Conservation (phyloP, 2,329 filamentous ascomycete genomes). For the Colletotrichum destructivum region DNA sequence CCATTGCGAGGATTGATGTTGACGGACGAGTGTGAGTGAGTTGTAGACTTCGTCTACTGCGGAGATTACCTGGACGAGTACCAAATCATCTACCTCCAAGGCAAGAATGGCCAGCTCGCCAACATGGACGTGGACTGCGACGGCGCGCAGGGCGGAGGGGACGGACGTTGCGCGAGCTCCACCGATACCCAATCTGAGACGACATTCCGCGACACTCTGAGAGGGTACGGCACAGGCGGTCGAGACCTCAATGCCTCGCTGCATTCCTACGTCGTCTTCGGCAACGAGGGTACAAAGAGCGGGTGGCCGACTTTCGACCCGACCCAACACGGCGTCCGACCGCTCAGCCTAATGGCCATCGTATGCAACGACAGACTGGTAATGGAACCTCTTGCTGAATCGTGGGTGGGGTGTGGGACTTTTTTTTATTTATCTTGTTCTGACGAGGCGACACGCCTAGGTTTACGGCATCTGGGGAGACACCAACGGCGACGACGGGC, state of each 20-base stretch:
- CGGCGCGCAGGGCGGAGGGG: slow-evolving; percentile 60
- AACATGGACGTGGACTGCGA: slow-evolving; percentile 75
- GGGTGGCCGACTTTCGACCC: slow-evolving; percentile 55
- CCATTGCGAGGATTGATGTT: not conserved
- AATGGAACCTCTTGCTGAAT: not conserved
- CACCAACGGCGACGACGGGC: slow-evolving; percentile 68
- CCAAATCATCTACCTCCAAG: slow-evolving; percentile 65
- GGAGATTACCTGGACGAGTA: slow-evolving; percentile 59
- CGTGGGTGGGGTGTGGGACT: not conserved
- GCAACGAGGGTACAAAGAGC: slow-evolving; percentile 54
- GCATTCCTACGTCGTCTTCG: slow-evolving; percentile 65
- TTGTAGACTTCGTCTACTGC: slow-evolving; percentile 59
- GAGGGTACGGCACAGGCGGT: slow-evolving; percentile 53
- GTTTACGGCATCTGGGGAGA: slow-evolving; percentile 75
- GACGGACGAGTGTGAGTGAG: no score
- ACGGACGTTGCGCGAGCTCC: slow-evolving; percentile 62
- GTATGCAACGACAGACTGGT: slow-evolving; percentile 62
- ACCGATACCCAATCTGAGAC: slow-evolving; percentile 63
- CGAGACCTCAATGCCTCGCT: slow-evolving; percentile 60
- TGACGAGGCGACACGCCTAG: slow-evolving; percentile 46
- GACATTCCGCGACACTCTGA: slow-evolving; percentile 60
- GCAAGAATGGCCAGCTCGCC: slow-evolving; percentile 57
- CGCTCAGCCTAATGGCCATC: slow-evolving; percentile 65
- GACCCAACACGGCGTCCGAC: slow-evolving; percentile 55
- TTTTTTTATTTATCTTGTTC: not conserved